Conservation (phyloP, 768 basidiomycete species). For the Imleria badia region DNA sequence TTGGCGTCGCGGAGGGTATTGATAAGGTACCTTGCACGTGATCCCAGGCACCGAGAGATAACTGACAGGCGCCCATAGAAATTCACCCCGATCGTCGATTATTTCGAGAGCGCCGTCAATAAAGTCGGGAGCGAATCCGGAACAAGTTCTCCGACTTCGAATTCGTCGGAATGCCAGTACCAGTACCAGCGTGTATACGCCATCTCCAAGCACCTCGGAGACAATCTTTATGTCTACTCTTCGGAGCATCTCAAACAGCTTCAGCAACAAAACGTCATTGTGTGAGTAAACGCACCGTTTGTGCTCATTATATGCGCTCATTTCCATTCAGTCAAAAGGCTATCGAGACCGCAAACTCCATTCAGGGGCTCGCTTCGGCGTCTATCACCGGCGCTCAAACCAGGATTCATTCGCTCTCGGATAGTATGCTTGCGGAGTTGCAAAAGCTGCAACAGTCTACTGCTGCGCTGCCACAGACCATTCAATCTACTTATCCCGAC, state of each 20-base stretch:
- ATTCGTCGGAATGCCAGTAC: conserved; percentile 57
- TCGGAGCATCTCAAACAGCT: conserved; percentile 71
- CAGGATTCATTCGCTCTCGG: conserved; percentile 59
- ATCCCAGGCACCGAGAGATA: conserved; percentile 9
- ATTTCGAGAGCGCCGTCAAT: conserved; percentile 61
- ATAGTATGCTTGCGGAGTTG: conserved; percentile 65
- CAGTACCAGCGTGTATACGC: conserved; percentile 76
- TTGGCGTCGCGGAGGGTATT: conserved; percentile 61
- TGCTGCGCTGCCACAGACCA: conserved; percentile 53
- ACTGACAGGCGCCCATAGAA: conserved; percentile 39
- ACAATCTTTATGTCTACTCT: conserved; percentile 64
- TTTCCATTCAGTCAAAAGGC: conserved; percentile 57
- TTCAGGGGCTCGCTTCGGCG: conserved; percentile 59
- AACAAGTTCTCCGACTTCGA: conserved; percentile 44
- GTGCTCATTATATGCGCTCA: conserved; percentile 5
- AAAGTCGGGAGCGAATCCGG: conserved; percentile 45
- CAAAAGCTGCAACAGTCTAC: conserved; percentile 65
- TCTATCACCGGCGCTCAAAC: conserved; percentile 54
- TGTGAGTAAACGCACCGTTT: conserved; percentile 44
- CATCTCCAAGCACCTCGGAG: conserved; percentile 62
- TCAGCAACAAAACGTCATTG: conserved; percentile 60
- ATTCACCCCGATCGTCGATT: conserved; percentile 75
- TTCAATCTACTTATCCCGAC: conserved; percentile 59
- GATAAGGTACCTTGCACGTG: conserved; percentile 58
- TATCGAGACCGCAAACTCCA: conserved; percentile 61